Evolutionary conservation across 805 yeast species (phyloP), one percentile per base, ranked within the genome.

Genomic region (Barnettozyma siamensis): DNA sequence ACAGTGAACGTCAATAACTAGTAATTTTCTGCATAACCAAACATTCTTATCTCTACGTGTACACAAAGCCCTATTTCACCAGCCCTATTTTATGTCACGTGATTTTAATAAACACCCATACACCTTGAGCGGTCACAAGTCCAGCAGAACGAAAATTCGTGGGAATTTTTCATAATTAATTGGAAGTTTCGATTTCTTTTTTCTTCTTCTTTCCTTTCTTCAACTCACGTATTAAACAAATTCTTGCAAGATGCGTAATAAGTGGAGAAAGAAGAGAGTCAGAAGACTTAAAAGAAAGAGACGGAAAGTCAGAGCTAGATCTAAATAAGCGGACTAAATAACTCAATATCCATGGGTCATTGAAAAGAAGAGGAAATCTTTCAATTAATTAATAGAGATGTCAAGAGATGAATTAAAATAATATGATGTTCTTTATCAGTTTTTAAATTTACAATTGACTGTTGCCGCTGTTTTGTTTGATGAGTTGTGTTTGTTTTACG

Each of bases 281-380:
- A 89, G 98, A 87, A 88, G 98, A 87, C 86, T 91, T 72, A 91
- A 91, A 87, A 88, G 97, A 82, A 91, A 91, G 95, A 87, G 98
- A 85, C 96, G 98, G 97, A 91, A 91, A 96, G 96, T 91, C 68
- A 88, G 98, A 87, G 98, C 98, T 77, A 88, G 98, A 87, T 87
- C 96, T 80, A 86, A 86, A 83, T 86, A 84, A 84, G 78, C 85
- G 83, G 66, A 63, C 56, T 53, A 53, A 48, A 44, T 47, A 47
- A 42, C 47, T 30, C 33, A 41, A 35, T 16, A 18, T 20, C 5
- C 9, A 26, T 11, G 29, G 11, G 7, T 5, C 29, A 28, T 29
- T 33, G 16, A 26, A 17, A 17, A 7, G 26, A 28, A 34, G 3
- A 32, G 24, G n/a, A 16, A 15, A 30, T 30, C 20, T 15, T 35